A percentile compares a stretch with the other conserved stretches of the same genome.
Evolutionary conservation across 169 alveolate genomes (phyloP).

Genomic region (Plasmodium cynomolgi): DNA sequence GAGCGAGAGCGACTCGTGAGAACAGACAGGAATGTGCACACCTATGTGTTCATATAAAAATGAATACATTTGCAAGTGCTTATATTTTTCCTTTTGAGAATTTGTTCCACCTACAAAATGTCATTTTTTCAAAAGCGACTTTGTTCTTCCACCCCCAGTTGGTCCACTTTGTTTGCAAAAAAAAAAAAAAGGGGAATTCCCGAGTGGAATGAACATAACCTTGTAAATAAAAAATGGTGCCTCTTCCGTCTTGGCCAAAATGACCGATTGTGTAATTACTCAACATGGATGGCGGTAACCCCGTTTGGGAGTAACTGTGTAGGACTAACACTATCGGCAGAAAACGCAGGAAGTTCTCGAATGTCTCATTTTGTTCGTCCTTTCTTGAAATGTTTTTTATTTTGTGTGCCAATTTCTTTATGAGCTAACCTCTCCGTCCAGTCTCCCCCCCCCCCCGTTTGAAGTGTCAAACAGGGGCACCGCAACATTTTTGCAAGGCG

Average conservation of each 20-base stretch:
- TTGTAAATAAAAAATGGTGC: background rate
- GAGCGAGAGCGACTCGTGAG: too few relatives aligned
- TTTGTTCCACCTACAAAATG: too few relatives aligned
- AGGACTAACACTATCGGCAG: background rate
- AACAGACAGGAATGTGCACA: too few relatives aligned
- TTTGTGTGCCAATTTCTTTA: background rate
- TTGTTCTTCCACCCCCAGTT: too few relatives aligned
- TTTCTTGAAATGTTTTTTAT: background rate
- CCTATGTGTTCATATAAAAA: too few relatives aligned
- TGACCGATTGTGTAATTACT: background rate
- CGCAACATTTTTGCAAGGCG: background rate
- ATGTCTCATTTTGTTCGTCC: background rate
- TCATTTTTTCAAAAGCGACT: too few relatives aligned
- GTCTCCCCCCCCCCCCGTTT: background rate
- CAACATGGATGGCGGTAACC: background rate
- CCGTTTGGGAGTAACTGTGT: background rate
- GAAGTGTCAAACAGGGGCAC: background rate
- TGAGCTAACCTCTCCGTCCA: background rate
- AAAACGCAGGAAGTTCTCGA: background rate
- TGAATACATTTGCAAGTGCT: too few relatives aligned
- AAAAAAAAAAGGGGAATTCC: background rate
- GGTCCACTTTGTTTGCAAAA: background rate
- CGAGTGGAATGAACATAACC: background rate
- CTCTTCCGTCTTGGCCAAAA: background rate
- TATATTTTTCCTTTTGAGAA: too few relatives aligned